These are phyloP conservation scores for Microsporum canis DNA, from an alignment of 2,329 filamentous ascomycete species.

Conservation along the genomic window DNA sequence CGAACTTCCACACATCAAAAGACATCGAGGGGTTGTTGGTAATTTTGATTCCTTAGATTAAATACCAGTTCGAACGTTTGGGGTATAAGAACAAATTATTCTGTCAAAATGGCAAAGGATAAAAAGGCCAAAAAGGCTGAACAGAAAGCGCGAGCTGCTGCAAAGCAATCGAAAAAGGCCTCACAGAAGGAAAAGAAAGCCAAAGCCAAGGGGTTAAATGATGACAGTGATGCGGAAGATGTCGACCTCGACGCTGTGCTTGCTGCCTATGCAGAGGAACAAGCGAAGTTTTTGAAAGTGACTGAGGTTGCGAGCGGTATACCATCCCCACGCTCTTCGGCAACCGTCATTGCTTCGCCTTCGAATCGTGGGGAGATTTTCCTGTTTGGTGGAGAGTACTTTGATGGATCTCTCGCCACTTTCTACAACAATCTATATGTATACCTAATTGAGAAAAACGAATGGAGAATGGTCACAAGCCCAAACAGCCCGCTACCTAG, in stretches of 20 bases:
- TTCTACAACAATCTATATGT: constrained; percentile 59
- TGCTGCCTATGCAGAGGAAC: constrained; percentile 82
- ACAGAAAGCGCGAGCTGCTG: constrained; percentile 45
- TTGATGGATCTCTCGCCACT: constrained; percentile 72
- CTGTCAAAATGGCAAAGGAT: constrained; percentile 40
- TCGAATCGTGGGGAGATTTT: constrained; percentile 78
- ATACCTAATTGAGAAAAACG: constrained; percentile 68
- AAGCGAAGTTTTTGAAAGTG: constrained; percentile 88
- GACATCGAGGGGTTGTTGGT: neutral
- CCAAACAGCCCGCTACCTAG: constrained; percentile 85
- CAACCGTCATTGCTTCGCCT: constrained; percentile 74
- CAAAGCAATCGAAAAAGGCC: constrained; percentile 81
- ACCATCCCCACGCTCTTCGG: constrained; percentile 66
- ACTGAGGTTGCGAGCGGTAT: constrained; percentile 66
- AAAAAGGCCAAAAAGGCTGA: constrained; percentile 48
- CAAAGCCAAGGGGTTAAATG: constrained; percentile 54
- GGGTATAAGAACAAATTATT: neutral
- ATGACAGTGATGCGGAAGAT: constrained; percentile 82
- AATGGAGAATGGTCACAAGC: constrained; percentile 82
- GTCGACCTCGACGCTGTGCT: constrained; percentile 88
- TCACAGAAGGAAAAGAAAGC: constrained; percentile 64
- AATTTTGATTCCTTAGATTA: neutral
- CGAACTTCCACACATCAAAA: neutral
- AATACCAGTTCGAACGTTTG: neutral
- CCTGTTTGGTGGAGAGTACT: constrained; percentile 90